A percentile compares a stretch with the other conserved stretches of the same genome.
Evolutionary conservation across 495 filamentous ascomycete species (phyloP).

Genomic region (Schizothecium vesticola): DNA sequence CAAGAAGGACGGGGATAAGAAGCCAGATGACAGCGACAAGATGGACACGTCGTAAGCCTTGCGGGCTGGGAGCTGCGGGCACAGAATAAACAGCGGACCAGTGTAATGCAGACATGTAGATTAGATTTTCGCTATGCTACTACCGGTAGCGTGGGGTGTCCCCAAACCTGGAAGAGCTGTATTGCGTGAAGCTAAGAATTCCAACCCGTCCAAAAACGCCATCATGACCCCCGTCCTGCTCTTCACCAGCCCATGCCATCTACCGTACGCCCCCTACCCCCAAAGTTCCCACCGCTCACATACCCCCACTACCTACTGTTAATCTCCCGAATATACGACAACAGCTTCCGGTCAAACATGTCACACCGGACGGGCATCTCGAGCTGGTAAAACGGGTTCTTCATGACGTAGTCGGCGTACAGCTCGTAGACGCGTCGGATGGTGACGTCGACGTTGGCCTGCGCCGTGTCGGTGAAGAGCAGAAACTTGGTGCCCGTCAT

Average conservation of each 20-base stretch:
- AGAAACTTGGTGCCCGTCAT: slow-evolving; percentile 93
- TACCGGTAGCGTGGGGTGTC: background rate
- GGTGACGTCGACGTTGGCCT: slow-evolving; percentile 77
- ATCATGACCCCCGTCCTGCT: background rate
- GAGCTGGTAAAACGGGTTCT: slow-evolving; percentile 96
- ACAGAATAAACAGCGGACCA: background rate
- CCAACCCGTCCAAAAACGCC: background rate
- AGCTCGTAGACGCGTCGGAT: slow-evolving; percentile 85
- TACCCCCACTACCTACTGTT: slow-evolving; percentile 41
- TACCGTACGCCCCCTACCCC: background rate
- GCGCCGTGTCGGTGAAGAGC: slow-evolving; percentile 87
- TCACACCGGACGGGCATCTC: slow-evolving; percentile 98
- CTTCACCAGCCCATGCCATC: background rate
- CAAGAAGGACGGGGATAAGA: slow-evolving; percentile 60
- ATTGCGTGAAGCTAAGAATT: background rate
- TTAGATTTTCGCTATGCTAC: slow-evolving; percentile 10
- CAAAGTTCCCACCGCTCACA: background rate
- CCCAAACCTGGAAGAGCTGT: background rate
- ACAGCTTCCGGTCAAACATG: slow-evolving; percentile 81
- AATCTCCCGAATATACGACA: slow-evolving; percentile 60
- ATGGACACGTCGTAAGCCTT: background rate
- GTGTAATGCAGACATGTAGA: slow-evolving; percentile 10
- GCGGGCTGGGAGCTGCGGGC: background rate
- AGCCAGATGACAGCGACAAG: background rate
- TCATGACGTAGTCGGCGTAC: slow-evolving; percentile 97